These are phyloP conservation scores for Crepidotus variabilis DNA, from an alignment of 768 basidiomycete species.

Conservation along the genomic window DNA sequence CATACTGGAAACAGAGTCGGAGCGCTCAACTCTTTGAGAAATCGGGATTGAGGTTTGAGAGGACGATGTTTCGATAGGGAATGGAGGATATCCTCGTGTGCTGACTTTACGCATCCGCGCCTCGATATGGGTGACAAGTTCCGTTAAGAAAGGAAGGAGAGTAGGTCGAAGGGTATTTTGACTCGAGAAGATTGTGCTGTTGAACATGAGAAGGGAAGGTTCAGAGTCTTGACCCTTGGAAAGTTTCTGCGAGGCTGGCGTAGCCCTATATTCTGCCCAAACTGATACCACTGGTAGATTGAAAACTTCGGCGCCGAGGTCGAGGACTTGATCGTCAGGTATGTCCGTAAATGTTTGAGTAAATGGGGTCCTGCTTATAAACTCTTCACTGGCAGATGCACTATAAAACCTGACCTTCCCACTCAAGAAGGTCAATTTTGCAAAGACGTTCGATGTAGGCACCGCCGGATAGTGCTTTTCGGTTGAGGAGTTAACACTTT, in stretches of 20 bases:
- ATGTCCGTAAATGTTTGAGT: constrained; percentile 35
- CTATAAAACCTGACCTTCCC: constrained; percentile 79
- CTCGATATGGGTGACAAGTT: constrained; percentile 69
- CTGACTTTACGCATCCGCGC: constrained; percentile 58
- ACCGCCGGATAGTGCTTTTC: constrained; percentile 33
- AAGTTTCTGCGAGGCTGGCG: constrained; percentile 38
- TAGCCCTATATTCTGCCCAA: constrained; percentile 78
- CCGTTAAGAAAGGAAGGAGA: constrained; percentile 80
- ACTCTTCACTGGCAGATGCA: constrained; percentile 34
- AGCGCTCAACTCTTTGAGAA: constrained; percentile 1
- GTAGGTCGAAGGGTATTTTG: constrained; percentile 80
- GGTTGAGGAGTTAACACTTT: constrained; percentile 11
- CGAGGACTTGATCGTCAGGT: constrained; percentile 51
- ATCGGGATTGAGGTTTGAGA: constrained; percentile 15
- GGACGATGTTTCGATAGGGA: constrained; percentile 7
- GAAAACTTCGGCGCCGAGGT: constrained; percentile 59
- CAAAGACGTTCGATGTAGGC: constrained; percentile 58
- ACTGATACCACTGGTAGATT: constrained; percentile 75
- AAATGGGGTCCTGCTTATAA: constrained; percentile 31
- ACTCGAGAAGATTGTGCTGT: constrained; percentile 86
- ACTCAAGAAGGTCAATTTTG: constrained; percentile 74
- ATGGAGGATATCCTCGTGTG: constrained; percentile 20
- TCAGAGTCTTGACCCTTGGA: constrained; percentile 29
- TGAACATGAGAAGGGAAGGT: constrained; percentile 72
- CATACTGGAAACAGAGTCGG: constrained; percentile 42